These are phyloP conservation scores for Ajuga chamaepitys DNA, from an alignment of 257 asterid species.

Conservation along the genomic window DNA sequence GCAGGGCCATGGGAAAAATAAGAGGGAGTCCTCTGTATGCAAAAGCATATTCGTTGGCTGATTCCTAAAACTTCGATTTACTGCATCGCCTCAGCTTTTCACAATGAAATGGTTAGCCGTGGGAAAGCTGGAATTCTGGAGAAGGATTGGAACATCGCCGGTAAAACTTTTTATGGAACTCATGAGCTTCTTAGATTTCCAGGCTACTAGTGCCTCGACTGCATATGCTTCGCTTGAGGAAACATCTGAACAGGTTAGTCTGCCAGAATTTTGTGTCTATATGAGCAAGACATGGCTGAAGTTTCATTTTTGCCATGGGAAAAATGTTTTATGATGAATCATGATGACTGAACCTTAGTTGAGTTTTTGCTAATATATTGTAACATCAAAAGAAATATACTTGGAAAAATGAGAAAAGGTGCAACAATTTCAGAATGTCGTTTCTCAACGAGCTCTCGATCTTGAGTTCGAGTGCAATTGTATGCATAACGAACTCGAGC, in stretches of 20 bases:
- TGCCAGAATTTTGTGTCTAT: background rate
- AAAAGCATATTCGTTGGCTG: constrained; percentile 77
- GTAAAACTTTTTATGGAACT: constrained; percentile 70
- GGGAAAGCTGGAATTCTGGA: constrained; percentile 67
- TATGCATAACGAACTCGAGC: too few species aligned
- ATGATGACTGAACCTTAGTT: background rate
- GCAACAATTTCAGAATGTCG: background rate
- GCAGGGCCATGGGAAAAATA: constrained; percentile 49
- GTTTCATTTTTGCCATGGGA: background rate
- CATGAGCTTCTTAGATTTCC: constrained; percentile 78
- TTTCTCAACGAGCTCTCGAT: too few species aligned
- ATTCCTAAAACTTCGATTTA: constrained; percentile 69
- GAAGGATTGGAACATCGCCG: constrained; percentile 68
- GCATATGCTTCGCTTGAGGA: too few species aligned
- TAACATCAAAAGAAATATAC: constrained; percentile 2
- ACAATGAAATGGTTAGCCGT: constrained; percentile 61
- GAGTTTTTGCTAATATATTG: constrained; percentile 17
- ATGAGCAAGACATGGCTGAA: background rate
- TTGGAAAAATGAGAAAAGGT: background rate
- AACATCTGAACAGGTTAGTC: background rate
- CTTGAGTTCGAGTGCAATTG: too few species aligned
- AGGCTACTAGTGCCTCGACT: constrained; percentile 35
- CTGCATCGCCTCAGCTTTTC: constrained; percentile 62
- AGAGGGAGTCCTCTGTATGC: constrained; percentile 67
- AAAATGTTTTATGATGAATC: background rate